These are phyloP conservation scores for Stentor coeruleus DNA, from an alignment of 73 alveolate species.

Conservation along the genomic window DNA sequence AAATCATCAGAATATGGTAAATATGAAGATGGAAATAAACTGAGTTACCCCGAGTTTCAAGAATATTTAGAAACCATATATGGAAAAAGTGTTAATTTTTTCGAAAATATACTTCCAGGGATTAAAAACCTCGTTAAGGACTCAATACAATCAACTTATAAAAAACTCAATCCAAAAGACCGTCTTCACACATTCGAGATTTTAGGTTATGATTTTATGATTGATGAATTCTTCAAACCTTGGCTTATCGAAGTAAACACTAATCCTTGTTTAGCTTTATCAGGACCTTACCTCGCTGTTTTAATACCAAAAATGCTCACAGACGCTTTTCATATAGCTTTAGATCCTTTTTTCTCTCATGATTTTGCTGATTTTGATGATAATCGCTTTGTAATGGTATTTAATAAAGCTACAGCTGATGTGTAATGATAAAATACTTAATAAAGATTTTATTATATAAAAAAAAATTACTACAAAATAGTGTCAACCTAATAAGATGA, in stretches of 20 bases:
- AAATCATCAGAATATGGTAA: constrained; percentile 85
- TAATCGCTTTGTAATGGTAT: no score
- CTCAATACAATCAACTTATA: constrained; percentile 62
- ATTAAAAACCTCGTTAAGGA: constrained; percentile 71
- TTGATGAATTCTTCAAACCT: constrained; percentile 82
- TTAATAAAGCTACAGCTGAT: no score
- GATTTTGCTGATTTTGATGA: no score
- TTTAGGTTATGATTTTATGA: constrained; percentile 95
- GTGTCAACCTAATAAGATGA: no score
- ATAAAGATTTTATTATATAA: no score
- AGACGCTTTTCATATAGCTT: constrained; percentile 47
- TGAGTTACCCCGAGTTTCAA: constrained; percentile 67
- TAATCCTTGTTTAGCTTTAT: constrained; percentile 89
- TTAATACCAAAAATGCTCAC: constrained; percentile 53
- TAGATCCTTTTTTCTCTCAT: no score
- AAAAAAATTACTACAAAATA: no score
- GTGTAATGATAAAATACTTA: no score
- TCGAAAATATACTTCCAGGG: constrained; percentile 68
- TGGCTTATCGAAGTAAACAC: constrained; percentile 92
- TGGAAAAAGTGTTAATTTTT: constrained; percentile 44
- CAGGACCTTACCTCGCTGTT: constrained; percentile 81
- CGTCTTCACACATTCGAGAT: constrained; percentile 73
- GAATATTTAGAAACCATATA: constrained; percentile 68
- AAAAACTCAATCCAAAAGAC: constrained; percentile 73
- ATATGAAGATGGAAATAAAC: constrained; percentile 90